Base-by-base conservation (phyloP, 495 filamentous ascomycete genomes). In the Cenococcum geophilum region DNA sequence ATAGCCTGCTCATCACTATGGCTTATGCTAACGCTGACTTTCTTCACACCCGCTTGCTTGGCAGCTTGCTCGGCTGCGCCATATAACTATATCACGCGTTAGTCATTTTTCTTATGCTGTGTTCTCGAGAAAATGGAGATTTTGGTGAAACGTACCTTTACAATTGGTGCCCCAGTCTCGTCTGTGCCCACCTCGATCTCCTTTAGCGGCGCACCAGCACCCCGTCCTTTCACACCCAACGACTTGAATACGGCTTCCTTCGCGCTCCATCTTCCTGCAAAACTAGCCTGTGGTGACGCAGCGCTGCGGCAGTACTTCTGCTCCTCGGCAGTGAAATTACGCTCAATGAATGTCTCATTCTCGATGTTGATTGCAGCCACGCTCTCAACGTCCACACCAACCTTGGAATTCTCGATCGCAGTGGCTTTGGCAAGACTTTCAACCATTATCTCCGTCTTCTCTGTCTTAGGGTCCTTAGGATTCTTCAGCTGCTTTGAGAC, bases 211-310 rank as follows among this genome's bases (percentile, higher is more conserved):
- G 93, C 92, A 62, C 95, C 93, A 12, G 86, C 91, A 57, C 93
- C 93, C 74, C 88, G 85, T 71, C 89, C 83, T 65, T 80, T 73
- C n/a, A 96, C 89, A 43, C 90, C 89, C n/a, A 99, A 76, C 12
- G 88, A 87, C 80, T 99, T 99, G 78, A 99, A 99, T 4, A 99
- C 91, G 4, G 92, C 93, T 77, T 99, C 93, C 76, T 99, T 99
- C 3, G 93, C 93, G 65, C 85, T 89, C 93, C 93, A 99, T 59
- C 89, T 83, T 16, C 93, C 93, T 0, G 93, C 88, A 75, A 96
- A 97, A 43, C 87, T 89, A 51, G 89, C 84, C 67, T 90, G 89
- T 0, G 91, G 85, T 65, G 78, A 81, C 45, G 88, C 74, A 27
- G 90, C 89, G 71, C 87, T 85, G 55, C 77, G 80, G 78, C 95